These are phyloP conservation scores for Galeopsis tetrahit DNA, from an alignment of 257 asterid genomes.

Conservation along the genomic window DNA sequence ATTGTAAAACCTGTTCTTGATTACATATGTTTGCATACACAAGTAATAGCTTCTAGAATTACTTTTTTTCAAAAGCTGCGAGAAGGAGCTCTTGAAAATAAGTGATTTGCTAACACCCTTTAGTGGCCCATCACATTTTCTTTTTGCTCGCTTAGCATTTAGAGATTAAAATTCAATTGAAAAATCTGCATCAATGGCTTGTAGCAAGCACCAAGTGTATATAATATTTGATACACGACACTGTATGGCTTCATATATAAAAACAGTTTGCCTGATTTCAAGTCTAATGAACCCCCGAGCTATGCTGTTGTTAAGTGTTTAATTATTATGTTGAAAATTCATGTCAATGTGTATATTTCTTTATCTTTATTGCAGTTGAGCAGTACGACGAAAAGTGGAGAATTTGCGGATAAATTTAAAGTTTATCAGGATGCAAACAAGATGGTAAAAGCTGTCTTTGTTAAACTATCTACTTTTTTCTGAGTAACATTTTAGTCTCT, in stretches of 20 bases:
- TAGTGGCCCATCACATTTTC: not conserved
- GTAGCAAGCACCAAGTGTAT: constrained; percentile 2
- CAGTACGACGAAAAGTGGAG: constrained; percentile 66
- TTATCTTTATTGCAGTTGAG: constrained; percentile 59
- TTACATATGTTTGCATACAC: no score
- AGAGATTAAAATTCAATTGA: not conserved
- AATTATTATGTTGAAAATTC: constrained; percentile 5
- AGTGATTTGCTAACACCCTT: not conserved
- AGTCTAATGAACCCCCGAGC: constrained; percentile 10
- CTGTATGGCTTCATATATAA: not conserved
- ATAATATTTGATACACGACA: constrained; percentile 11
- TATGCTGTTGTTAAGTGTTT: not conserved
- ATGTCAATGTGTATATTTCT: not conserved
- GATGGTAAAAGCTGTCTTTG: constrained; percentile 60
- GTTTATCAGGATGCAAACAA: constrained; percentile 87
- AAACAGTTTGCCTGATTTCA: constrained; percentile 11
- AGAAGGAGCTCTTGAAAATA: no score
- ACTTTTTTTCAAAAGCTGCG: no score
- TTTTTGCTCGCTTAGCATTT: not conserved
- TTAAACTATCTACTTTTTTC: constrained; percentile 13
- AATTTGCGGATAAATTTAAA: constrained; percentile 63
- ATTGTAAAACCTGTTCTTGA: not conserved
- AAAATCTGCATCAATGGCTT: constrained; percentile 2
- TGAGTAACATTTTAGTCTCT: not conserved
- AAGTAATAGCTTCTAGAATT: no score